phyloP scores from a whole-genome alignment of 2,329 filamentous ascomycete genomes.

The Thelonectria discophora region DNA sequence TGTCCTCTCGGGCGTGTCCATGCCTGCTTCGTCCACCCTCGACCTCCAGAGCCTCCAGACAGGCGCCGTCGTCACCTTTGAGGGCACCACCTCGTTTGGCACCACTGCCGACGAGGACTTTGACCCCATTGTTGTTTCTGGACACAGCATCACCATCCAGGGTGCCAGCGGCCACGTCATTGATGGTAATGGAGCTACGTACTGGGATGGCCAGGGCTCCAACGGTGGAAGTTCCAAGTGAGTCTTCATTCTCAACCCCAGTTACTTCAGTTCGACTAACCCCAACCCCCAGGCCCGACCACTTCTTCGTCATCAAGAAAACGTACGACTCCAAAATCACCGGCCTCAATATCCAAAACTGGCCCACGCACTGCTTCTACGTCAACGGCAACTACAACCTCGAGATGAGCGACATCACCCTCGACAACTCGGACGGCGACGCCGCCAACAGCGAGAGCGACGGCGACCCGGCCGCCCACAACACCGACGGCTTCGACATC shows the following conservation, averaged over 20 bases:
- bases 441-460: slow-evolving; percentile 25
- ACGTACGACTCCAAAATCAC: slow-evolving; percentile 45
- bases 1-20: slow-evolving; percentile 18
- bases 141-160: slow-evolving; percentile 61
- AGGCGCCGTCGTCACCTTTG: slow-evolving; percentile 21
- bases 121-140: slow-evolving; percentile 61
- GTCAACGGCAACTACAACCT: slow-evolving; percentile 47
- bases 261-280: too few species aligned
- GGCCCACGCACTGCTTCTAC: slow-evolving; percentile 50
- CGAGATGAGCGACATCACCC: slow-evolving; percentile 44
- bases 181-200: slow-evolving; percentile 62
- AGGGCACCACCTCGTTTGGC: slow-evolving; percentile 23
- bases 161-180: slow-evolving; percentile 59
- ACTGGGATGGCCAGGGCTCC: slow-evolving; percentile 67
- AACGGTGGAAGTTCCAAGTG: slow-evolving; percentile 67
- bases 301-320: slow-evolving; percentile 60
- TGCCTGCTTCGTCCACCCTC: slow-evolving; percentile 22
- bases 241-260: neutral
- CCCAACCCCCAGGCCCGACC: too few species aligned
- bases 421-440: slow-evolving; percentile 50
- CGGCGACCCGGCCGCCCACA: slow-evolving; percentile 46
- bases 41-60: slow-evolving; percentile 24
- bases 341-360: slow-evolving; percentile 49
- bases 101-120: slow-evolving; percentile 23
- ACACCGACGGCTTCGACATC: slow-evolving; percentile 67